A percentile compares a stretch with the other conserved stretches of the same genome.
These are phyloP conservation scores for Termitomyces sp. DNA, from an alignment of 768 basidiomycete genomes.

Conservation along the genomic window DNA sequence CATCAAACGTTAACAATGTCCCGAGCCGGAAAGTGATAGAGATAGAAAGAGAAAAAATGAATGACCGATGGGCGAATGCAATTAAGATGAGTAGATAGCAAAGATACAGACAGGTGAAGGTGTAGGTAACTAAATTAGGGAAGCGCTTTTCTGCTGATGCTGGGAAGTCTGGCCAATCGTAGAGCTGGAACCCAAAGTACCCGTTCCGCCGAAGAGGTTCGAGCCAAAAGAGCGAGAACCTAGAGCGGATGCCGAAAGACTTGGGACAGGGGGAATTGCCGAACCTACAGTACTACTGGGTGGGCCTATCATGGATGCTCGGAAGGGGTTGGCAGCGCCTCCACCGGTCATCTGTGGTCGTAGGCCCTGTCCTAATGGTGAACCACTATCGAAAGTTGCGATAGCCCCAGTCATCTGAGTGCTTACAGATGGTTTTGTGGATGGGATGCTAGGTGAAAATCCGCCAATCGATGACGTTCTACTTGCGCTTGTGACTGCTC, in stretches of 20 bases:
- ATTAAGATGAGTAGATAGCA: constrained; percentile 13
- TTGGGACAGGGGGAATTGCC: constrained; percentile 15
- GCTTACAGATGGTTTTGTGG: constrained; percentile 12
- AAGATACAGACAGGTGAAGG: constrained; percentile 9
- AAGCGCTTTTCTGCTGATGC: constrained; percentile 39
- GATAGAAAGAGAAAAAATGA: constrained; percentile 7
- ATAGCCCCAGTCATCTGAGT: constrained; percentile 31
- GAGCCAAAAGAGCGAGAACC: constrained; percentile 11
- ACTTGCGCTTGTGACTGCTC: constrained; percentile 6
- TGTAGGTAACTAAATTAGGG: constrained; percentile 38
- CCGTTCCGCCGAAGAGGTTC: constrained; percentile 12
- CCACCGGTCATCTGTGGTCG: constrained; percentile 65
- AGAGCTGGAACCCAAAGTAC: constrained; percentile 20
- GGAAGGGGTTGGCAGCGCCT: constrained; percentile 58
- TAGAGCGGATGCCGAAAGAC: constrained; percentile 9
- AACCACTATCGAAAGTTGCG: constrained; percentile 31
- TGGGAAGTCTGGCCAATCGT: constrained; percentile 21
- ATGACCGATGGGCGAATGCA: constrained; percentile 12
- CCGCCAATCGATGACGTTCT: constrained; percentile 8
- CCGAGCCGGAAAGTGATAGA: constrained; percentile 11
- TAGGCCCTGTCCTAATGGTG: constrained; percentile 43
- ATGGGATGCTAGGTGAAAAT: constrained; percentile 14
- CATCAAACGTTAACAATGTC: constrained; percentile 7
- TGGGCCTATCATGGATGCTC: constrained; percentile 46
- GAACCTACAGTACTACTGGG: constrained; percentile 8